Percentiles rank a stretch among this genome's conserved stretches.
phyloP scores from a whole-genome alignment of 129 eudicot species.

The Sambucus nigra region DNA sequence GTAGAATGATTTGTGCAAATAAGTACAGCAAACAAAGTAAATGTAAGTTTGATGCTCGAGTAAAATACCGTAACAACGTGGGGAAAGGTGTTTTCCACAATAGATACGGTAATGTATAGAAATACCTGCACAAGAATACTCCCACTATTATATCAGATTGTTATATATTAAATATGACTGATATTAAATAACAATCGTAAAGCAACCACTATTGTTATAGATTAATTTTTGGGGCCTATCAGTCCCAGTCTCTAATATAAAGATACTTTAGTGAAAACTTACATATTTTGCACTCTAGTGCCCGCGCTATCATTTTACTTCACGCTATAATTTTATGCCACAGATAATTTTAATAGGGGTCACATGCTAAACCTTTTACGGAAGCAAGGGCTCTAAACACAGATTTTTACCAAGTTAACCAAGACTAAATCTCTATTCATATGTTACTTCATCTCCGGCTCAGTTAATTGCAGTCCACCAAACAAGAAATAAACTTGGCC shows the following conservation, averaged over 20 bases:
- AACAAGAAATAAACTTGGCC: neutral
- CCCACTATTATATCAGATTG: neutral
- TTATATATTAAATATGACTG: conserved; percentile 2
- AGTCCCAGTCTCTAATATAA: neutral
- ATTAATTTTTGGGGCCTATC: no score
- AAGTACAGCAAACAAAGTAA: neutral
- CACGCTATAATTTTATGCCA: no score
- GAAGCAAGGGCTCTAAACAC: no score
- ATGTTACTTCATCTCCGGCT: no score
- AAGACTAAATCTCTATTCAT: no score
- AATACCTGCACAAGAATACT: conserved; percentile 52
- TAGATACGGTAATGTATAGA: conserved; percentile 75
- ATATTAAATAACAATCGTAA: no score
- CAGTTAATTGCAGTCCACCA: neutral
- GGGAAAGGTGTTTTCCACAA: conserved; percentile 89
- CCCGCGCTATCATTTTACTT: no score
- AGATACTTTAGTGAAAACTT: neutral
- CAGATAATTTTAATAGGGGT: no score
- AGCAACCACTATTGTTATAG: no score
- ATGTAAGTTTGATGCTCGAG: conserved; percentile 3
- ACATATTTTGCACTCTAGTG: no score
- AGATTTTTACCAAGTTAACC: no score
- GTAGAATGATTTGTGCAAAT: neutral
- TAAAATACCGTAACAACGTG: conserved; percentile 45
- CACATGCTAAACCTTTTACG: no score